Conservation (phyloP, 208 protist genomes). For the Herpetomonas muscarum region DNA sequence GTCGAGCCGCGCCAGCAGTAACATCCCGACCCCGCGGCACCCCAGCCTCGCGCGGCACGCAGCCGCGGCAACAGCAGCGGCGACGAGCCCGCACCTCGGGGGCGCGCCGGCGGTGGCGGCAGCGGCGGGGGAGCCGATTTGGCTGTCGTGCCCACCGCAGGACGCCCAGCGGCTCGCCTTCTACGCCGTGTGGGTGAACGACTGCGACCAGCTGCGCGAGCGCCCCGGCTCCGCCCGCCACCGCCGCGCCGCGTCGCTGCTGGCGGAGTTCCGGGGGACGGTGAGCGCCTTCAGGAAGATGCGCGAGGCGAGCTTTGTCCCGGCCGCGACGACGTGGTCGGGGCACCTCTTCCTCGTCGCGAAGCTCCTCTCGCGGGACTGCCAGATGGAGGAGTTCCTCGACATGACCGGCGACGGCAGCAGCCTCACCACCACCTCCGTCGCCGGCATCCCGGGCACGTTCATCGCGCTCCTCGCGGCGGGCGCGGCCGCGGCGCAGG, state of each 20-base stretch:
- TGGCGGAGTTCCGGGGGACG: conserved; percentile 44
- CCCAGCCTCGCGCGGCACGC: conserved; percentile 2
- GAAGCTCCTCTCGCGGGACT: conserved; percentile 48
- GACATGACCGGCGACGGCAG: conserved; percentile 46
- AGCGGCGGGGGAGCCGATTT: conserved; percentile 28
- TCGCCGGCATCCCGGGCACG: conserved; percentile 28
- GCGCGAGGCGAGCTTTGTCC: conserved; percentile 19
- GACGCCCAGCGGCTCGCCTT: conserved; percentile 63
- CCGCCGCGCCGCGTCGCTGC: conserved; percentile 35
- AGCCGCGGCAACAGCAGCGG: background rate
- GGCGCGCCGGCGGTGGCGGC: conserved; percentile 9
- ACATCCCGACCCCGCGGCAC: background rate
- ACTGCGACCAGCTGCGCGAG: conserved; percentile 36
- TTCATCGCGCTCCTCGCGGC: conserved; percentile 31
- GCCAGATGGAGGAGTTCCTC: conserved; percentile 60
- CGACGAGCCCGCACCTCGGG: conserved; percentile 9
- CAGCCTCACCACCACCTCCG: conserved; percentile 22
- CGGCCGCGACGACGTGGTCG: conserved; percentile 39
- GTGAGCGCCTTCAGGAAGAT: conserved; percentile 32
- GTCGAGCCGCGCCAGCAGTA: conserved; percentile 2
- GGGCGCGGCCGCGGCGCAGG: conserved; percentile 8
- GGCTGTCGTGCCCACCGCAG: conserved; percentile 52
- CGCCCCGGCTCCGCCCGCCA: conserved; percentile 32
- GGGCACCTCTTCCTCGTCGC: conserved; percentile 60
- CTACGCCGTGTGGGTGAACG: conserved; percentile 46